Conservation (phyloP, 345 rosid species). For the Lepidium aucheri region DNA sequence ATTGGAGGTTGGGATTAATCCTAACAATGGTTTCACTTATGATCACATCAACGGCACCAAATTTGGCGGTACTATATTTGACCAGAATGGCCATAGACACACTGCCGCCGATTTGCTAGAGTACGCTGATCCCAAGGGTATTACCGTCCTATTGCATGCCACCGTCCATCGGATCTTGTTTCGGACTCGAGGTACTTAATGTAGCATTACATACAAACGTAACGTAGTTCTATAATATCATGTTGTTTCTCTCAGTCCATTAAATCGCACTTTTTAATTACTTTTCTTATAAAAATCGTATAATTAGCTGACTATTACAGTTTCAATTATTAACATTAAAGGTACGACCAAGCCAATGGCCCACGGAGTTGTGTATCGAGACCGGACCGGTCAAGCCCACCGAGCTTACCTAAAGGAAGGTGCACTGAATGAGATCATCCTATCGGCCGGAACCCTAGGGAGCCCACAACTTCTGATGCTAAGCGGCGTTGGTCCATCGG, state of each 20-base stretch:
- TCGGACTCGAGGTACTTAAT: slow-evolving; percentile 20
- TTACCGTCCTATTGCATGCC: slow-evolving; percentile 52
- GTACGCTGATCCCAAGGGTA: slow-evolving; percentile 43
- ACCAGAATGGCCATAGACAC: slow-evolving; percentile 48
- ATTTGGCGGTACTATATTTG: slow-evolving; percentile 69
- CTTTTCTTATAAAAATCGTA: neutral
- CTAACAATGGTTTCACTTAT: slow-evolving; percentile 64
- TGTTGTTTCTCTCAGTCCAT: neutral
- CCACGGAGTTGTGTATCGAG: slow-evolving; percentile 50
- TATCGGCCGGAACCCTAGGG: slow-evolving; percentile 61
- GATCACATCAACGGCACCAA: slow-evolving; percentile 67
- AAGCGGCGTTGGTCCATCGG: slow-evolving; percentile 62
- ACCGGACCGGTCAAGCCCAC: slow-evolving; percentile 31
- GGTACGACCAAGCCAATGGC: slow-evolving; percentile 36
- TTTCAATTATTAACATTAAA: neutral
- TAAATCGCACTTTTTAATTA: neutral
- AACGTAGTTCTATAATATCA: neutral
- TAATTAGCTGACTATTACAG: neutral
- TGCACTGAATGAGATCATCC: slow-evolving; percentile 40
- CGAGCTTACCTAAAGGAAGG: slow-evolving; percentile 39
- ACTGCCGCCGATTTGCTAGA: slow-evolving; percentile 67
- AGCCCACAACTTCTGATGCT: slow-evolving; percentile 73
- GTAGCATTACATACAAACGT: neutral
- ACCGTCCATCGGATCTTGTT: slow-evolving; percentile 45
- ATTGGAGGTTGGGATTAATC: slow-evolving; percentile 48